These are phyloP conservation scores for Chrysopogon serrulatus DNA, from an alignment of 176 grass and related monocot genomes.

Conservation along the genomic window DNA sequence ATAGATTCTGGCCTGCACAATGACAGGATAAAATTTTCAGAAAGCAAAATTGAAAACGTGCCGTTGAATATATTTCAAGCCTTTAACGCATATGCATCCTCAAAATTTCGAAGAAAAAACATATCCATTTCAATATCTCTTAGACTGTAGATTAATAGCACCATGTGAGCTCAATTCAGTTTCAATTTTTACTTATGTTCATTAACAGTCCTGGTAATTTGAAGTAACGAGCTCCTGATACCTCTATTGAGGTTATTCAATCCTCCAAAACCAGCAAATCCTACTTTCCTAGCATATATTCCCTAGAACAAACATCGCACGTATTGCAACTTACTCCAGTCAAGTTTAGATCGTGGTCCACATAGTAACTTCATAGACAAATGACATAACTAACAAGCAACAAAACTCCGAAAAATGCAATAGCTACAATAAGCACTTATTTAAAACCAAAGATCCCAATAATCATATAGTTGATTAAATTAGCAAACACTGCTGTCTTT, in stretches of 20 bases:
- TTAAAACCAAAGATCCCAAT: not conserved
- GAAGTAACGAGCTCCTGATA: not conserved
- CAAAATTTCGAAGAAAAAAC: not conserved
- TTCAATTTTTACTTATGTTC: not conserved
- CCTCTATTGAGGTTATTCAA: slow-evolving; percentile 3
- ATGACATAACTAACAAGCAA: not conserved
- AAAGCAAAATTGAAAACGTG: not conserved
- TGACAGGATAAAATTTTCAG: not conserved
- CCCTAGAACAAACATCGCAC: not conserved
- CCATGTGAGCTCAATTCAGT: slow-evolving; percentile 15
- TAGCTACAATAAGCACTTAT: not conserved
- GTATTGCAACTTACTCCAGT: not conserved
- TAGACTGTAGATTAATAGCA: not conserved
- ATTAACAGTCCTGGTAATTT: not conserved
- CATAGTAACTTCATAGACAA: not conserved
- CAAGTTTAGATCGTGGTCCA: not conserved
- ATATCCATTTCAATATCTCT: not conserved
- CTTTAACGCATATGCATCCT: not conserved
- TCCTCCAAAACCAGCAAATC: not conserved
- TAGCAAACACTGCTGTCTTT: not conserved
- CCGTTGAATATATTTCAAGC: slow-evolving; percentile 1
- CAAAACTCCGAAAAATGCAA: not conserved
- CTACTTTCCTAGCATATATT: not conserved
- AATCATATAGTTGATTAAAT: not conserved
- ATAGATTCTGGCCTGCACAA: slow-evolving; percentile 81